These are phyloP conservation scores for Lagenidium giganteum DNA, from an alignment of 352 stramenopile species.

Conservation along the genomic window DNA sequence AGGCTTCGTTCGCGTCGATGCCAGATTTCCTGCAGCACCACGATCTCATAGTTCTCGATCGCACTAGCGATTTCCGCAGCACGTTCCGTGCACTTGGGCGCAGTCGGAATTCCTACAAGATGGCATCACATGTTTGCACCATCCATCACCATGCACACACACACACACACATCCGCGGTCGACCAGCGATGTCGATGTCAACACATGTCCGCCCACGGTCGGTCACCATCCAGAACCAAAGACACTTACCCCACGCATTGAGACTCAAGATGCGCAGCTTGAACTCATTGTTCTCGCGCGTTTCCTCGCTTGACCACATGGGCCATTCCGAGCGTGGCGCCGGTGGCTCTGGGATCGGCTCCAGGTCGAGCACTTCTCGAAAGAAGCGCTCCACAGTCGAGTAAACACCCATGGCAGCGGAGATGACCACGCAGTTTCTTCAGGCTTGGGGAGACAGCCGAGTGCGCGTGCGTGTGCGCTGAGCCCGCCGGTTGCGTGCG, in stretches of 20 bases:
- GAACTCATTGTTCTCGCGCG: conserved; percentile 13
- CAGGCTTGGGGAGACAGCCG: no score
- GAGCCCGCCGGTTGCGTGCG: no score
- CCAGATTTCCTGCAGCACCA: conserved; percentile 84
- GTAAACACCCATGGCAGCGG: no score
- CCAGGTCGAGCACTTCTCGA: conserved; percentile 58
- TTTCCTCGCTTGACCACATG: conserved; percentile 12
- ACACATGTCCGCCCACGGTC: no score
- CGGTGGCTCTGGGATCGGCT: conserved; percentile 37
- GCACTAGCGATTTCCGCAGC: conserved; percentile 59
- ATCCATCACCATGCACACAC: neutral
- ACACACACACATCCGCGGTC: neutral
- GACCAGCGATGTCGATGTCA: neutral
- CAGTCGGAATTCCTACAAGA: conserved; percentile 52
- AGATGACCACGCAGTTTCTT: no score
- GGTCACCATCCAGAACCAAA: neutral
- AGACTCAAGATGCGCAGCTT: conserved; percentile 62
- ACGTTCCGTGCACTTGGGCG: conserved; percentile 63
- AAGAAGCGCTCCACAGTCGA: no score
- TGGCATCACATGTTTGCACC: neutral
- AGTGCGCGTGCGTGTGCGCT: no score
- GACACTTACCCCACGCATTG: conserved; percentile 61
- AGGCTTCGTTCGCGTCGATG: conserved; percentile 74
- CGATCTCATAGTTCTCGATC: conserved; percentile 64
- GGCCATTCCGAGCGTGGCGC: conserved; percentile 31